Conservation (phyloP, 768 basidiomycete genomes). For the Artomyces pyxidatus region DNA sequence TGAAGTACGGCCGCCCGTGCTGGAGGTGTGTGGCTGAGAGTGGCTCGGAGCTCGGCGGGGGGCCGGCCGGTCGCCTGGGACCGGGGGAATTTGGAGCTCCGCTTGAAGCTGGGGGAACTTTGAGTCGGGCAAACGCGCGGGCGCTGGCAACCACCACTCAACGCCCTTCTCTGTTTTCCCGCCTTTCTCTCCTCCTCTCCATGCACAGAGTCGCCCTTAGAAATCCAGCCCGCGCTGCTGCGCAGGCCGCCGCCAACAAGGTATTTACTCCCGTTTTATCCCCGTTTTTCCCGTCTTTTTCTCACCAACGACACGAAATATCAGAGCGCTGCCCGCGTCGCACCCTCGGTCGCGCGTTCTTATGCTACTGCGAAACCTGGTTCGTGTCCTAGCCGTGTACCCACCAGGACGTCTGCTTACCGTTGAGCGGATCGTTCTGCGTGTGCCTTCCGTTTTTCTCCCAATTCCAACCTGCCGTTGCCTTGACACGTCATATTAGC, state of each 20-base stretch:
- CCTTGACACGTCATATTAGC: constrained; percentile 44
- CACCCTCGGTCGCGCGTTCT: constrained; percentile 57
- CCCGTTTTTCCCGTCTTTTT: constrained; percentile 5
- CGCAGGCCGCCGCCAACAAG: constrained; percentile 60
- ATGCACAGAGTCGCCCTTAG: constrained; percentile 84
- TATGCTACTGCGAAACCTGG: constrained; percentile 99
- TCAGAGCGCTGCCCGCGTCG: constrained; percentile 35
- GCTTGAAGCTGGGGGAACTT: constrained; percentile 11
- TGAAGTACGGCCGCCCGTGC: too few relatives aligned
- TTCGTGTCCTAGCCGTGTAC: constrained; percentile 31
- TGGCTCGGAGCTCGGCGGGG: not conserved
- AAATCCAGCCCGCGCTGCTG: constrained; percentile 74
- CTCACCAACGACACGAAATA: constrained; percentile 5
- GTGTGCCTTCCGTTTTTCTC: not conserved
- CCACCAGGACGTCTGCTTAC: too few relatives aligned
- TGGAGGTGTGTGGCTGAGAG: not conserved
- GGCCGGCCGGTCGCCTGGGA: constrained; percentile 1
- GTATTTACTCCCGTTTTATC: constrained; percentile 30
- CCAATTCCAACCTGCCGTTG: constrained; percentile 28
- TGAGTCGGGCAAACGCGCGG: constrained; percentile 16
- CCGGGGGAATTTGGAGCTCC: constrained; percentile 11
- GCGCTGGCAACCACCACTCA: constrained; percentile 26
- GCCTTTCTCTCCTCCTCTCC: constrained; percentile 29
- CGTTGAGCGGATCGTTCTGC: not conserved
- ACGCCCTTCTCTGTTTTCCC: constrained; percentile 33